Conservation (phyloP, 129 eudicot species). For the Helianthus tuberosus region DNA sequence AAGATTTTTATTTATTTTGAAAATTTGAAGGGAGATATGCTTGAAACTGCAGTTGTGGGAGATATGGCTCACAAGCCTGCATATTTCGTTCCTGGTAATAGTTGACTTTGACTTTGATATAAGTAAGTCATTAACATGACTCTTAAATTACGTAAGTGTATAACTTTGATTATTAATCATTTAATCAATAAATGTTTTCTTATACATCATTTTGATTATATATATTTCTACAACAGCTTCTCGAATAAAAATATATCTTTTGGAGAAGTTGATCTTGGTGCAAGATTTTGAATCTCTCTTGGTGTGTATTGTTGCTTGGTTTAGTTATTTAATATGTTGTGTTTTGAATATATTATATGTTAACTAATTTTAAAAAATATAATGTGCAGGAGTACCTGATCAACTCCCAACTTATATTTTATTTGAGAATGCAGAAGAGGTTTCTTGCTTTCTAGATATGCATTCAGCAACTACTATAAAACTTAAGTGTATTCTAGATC, state of each 20-base stretch:
- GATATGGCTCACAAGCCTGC: too few species aligned
- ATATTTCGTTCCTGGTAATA: too few species aligned
- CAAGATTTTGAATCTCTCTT: conserved; percentile 78
- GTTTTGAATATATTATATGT: neutral
- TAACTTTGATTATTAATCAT: too few species aligned
- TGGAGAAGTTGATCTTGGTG: conserved; percentile 88
- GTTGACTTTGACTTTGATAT: too few species aligned
- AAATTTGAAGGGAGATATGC: too few species aligned
- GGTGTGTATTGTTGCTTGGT: conserved; percentile 36
- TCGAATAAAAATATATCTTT: conserved; percentile 82
- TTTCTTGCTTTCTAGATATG: conserved; percentile 62
- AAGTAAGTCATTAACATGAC: too few species aligned
- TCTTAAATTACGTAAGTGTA: too few species aligned
- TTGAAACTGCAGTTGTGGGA: too few species aligned
- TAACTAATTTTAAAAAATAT: neutral
- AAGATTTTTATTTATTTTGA: too few species aligned
- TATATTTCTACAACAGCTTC: too few species aligned
- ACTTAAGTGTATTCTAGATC: neutral
- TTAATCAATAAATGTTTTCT: too few species aligned
- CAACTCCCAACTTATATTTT: conserved; percentile 85
- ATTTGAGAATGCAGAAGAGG: conserved; percentile 65
- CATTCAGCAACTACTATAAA: conserved; percentile 38
- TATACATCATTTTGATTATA: too few species aligned
- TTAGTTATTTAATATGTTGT: conserved; percentile 12
- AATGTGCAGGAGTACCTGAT: conserved; percentile 53